These are phyloP conservation scores for Thalassiosira hispida DNA, from an alignment of 352 stramenopile species.

Conservation along the genomic window DNA sequence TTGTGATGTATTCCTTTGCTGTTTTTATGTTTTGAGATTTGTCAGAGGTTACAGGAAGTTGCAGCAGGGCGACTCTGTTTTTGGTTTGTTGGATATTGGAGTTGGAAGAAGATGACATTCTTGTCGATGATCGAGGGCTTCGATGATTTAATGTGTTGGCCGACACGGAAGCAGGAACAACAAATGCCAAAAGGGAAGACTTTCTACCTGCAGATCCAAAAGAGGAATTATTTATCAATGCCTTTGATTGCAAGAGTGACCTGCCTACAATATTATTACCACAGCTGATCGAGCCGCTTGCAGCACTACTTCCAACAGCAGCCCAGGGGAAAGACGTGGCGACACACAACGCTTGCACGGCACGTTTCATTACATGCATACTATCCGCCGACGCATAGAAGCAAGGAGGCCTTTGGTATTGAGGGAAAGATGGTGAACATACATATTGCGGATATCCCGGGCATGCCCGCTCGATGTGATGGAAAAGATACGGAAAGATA, in stretches of 20 bases:
- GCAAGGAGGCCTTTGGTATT: background rate
- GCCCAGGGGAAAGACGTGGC: background rate
- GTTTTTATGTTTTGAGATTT: conserved; percentile 84
- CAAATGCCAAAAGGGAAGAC: background rate
- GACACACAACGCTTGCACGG: conserved; percentile 8
- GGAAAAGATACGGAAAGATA: background rate
- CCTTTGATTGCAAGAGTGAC: background rate
- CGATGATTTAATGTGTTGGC: background rate
- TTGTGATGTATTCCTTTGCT: conserved; percentile 66
- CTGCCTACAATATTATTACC: too few relatives aligned
- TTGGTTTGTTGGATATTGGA: conserved; percentile 17
- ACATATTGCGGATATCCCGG: background rate
- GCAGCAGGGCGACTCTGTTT: conserved; percentile 90
- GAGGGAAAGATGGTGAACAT: background rate
- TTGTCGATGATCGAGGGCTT: background rate
- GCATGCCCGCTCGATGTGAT: background rate
- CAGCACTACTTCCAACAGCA: background rate
- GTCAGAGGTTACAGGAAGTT: conserved; percentile 91
- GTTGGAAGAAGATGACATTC: background rate
- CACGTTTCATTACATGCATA: conserved; percentile 10
- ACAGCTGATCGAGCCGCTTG: background rate
- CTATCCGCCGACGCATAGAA: background rate
- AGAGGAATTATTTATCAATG: background rate
- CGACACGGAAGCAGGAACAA: background rate
- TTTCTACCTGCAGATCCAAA: background rate